Evolutionary conservation across 1,139 yeast genomes (phyloP).

Genomic region (Taiozyma sp.): DNA sequence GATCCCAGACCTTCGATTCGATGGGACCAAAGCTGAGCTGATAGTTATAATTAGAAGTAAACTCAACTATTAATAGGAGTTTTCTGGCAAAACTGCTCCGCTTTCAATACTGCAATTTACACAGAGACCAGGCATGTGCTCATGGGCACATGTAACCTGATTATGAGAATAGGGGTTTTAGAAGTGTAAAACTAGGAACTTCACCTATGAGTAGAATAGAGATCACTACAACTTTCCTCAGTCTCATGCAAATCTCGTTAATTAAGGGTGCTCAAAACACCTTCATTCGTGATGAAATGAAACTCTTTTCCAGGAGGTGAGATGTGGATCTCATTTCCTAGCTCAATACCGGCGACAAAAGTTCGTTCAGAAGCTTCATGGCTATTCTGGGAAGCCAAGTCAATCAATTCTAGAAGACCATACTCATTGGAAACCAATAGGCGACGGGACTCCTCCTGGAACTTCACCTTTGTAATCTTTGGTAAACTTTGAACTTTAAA

Average conservation of each 20-base stretch:
- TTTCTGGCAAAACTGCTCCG: background rate
- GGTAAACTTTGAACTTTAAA: background rate
- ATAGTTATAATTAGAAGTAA: too few species aligned
- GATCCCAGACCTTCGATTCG: background rate
- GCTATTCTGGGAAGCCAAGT: background rate
- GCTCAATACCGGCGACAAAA: background rate
- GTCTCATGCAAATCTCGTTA: background rate
- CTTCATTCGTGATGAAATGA: background rate
- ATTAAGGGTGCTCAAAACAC: background rate
- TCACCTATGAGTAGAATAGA: background rate
- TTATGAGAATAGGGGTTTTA: too few species aligned
- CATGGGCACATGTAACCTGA: too few species aligned
- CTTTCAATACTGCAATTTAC: background rate
- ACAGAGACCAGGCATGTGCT: background rate
- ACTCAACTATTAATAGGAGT: too few species aligned
- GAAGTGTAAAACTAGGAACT: background rate
- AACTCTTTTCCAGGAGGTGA: background rate
- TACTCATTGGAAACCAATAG: background rate
- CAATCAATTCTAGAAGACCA: background rate
- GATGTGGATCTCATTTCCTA: background rate
- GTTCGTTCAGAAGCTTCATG: background rate
- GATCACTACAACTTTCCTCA: background rate
- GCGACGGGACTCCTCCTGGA: background rate
- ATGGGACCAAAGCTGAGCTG: background rate
- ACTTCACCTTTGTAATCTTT: background rate